Base-by-base conservation (phyloP, 2,329 filamentous ascomycete species). In the Nemania abortiva region DNA sequence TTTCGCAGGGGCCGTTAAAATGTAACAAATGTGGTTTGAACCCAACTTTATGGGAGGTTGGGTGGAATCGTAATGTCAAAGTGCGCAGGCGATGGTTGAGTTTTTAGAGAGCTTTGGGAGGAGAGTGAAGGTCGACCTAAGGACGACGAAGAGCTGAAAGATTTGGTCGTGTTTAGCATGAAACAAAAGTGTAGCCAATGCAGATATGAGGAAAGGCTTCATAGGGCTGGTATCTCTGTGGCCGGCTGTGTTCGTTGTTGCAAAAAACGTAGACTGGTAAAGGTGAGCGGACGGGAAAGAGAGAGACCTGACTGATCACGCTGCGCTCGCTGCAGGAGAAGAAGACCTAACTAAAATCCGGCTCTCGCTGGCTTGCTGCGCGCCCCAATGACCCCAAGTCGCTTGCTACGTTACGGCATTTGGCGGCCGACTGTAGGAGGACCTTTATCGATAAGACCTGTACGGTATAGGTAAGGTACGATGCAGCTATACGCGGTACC, bases 361-460 rank as follows among this genome's bases (percentile, higher is more conserved):
- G 63, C 65, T 69, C 68, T 73, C 69, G 66, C 68, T 71, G 31
- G 42, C 42, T 52, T n/a, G 52, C 52, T 54, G 61, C 69, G 68
- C 68, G 70, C 71, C 69, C 68, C 71, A 69, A 70, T 67, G 63
- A 52, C 63, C 63, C 57, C 63, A 73, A 72, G 57, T 66, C 62
- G 59, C 70, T 65, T 63, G 66, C 70, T 72, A 68, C 67, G 72
- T 74, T 71, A 74, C 75, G 74, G 74, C 71, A 76, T 74, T 71
- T 75, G 71, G 57, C 70, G 73, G 74, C 71, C 68, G 69, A 70
- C 72, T 71, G 42, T 54, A 68, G 69, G 68, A 72, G 47, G 56
- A 50, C 22, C 13, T 20, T 72, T 77, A 77, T 77, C 76, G 76
- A 77, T 77, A 77, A 72, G 49, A 2, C 18, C 27, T 13, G 24